Base-by-base conservation (phyloP, 345 rosid species). In the Hirschfeldia incana region DNA sequence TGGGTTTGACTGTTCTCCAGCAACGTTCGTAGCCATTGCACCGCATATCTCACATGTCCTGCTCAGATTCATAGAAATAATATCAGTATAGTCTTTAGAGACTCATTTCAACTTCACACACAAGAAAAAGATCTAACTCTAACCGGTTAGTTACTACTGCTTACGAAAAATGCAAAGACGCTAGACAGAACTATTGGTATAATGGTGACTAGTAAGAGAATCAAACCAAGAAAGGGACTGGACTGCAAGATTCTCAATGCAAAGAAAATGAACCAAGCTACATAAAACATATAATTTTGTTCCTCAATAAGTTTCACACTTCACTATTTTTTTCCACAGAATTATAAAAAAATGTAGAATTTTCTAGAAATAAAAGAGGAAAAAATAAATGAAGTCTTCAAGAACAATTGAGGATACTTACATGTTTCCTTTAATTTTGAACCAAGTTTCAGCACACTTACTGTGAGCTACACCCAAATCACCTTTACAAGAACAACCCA, bases 41-140 rank as follows among this genome's bases (percentile, higher is more conserved):
- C 89, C 89, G 44, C 93, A 88, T 30, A 89, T 89, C 86, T 89
- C 93, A 66, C 93, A 89, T 58, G 69, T 83, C 84, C 93, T 89
- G 77, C 74, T 28, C 68, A 9, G 46, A 39, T 39, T 9, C 12
- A 39, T 2, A 39, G 12, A 39, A 39, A 39, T 12, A 39, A 10
- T 39, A 64, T 73, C 62, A 69, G 71, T 62, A 64, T 53, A 64
- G 49, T 3, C 49, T 53, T 49, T 11, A 26, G 9, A 36, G 36
- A 33, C 55, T 15, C 28, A 16, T 70, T 73, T 67, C 42, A 42
- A 8, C 55, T 72, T 73, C 16, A 57, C 17, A 65, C 29, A 73
- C 32, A 42, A 65, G 63, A 70, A 51, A 12, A 29, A 78, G 32
- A 65, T 71, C 33, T 10, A 63, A 36, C 49, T 68, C 46, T 8